phyloP scores from a whole-genome alignment of 2,329 filamentous ascomycete genomes.

The Monilinia polystroma region DNA sequence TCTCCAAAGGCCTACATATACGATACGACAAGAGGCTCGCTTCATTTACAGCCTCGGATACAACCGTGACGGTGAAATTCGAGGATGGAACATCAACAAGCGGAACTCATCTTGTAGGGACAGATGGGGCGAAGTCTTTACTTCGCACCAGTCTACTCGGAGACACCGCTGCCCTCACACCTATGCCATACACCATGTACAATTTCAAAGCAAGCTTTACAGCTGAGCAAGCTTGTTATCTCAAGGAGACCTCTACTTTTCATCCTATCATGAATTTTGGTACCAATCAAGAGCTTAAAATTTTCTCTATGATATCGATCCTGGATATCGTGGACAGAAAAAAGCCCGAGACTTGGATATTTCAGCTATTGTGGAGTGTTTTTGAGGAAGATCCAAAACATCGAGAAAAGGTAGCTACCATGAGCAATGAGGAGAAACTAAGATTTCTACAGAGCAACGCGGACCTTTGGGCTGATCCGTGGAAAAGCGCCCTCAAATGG shows the following conservation, averaged over 20 bases:
- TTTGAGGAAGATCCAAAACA: not conserved
- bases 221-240: constrained; percentile 16
- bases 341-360: constrained; percentile 13
- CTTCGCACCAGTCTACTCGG: constrained; percentile 33
- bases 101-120: constrained; percentile 43
- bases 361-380: constrained; percentile 12
- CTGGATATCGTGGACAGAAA: constrained; percentile 12
- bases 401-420: not conserved
- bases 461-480: constrained; percentile 4
- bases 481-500: constrained; percentile 16
- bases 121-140: constrained; percentile 42
- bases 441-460: not conserved
- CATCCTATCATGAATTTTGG: constrained; percentile 21
- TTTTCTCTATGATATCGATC: not conserved
- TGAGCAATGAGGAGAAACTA: constrained; percentile 5
- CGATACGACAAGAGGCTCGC: constrained; percentile 7
- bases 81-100: constrained; percentile 9
- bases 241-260: constrained; percentile 27
- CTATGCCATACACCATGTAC: not conserved
- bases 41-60: not conserved
- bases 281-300: not conserved
- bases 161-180: constrained; percentile 27
- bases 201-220: constrained; percentile 15
- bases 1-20: constrained; percentile 8
- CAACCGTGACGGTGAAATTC: constrained; percentile 1